Base-by-base conservation (phyloP, 306 rosid species). In the Amphicarpaea edgeworthii region DNA sequence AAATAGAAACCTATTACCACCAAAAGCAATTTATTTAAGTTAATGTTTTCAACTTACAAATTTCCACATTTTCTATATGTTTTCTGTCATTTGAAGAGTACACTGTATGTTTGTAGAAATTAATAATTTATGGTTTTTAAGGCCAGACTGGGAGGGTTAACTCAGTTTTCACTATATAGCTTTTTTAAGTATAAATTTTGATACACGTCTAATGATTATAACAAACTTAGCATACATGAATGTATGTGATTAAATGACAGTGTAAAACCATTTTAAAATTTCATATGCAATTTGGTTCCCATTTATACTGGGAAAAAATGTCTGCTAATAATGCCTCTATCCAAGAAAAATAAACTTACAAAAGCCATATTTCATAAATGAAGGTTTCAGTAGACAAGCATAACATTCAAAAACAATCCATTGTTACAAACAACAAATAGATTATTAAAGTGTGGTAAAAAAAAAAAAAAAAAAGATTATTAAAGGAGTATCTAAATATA, bases 401-500 rank as follows among this genome's bases (percentile, higher is more conserved):
- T 20, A 30, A 43, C 51, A 64, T 21, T 59, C 16, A 65, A 63
- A 58, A 49, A 50, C 8, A 17, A 49, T 40, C 68, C 66, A 75
- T 8, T 19, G 73, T 69, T 60, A 12, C 38, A 71, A 53, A 68
- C 69, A 32, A 37, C 60, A 28, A 46, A 32, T 6, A 37, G 42
- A 34, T 28, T 3, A 34, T 7, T 34, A 53, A 51, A 28, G 69
- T n/a, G n/a, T n/a, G n/a, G n/a, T n/a, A n/a, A n/a, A n/a, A n/a
- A n/a, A n/a, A n/a, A n/a, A n/a, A n/a, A n/a, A n/a, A n/a, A 28
- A 46, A 32, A 4, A 37, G 42, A 34, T 28, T 3, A 34, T 7
- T 34, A 53, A 51, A 28, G 69, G 32, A 73, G 12, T 54, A 30
- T 34, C 26, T 37, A 73, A 23, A 12, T 41, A 69, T 54, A 51